Conservation (phyloP, 495 filamentous ascomycete species). For the Hypomontagnella submonticulosa region DNA sequence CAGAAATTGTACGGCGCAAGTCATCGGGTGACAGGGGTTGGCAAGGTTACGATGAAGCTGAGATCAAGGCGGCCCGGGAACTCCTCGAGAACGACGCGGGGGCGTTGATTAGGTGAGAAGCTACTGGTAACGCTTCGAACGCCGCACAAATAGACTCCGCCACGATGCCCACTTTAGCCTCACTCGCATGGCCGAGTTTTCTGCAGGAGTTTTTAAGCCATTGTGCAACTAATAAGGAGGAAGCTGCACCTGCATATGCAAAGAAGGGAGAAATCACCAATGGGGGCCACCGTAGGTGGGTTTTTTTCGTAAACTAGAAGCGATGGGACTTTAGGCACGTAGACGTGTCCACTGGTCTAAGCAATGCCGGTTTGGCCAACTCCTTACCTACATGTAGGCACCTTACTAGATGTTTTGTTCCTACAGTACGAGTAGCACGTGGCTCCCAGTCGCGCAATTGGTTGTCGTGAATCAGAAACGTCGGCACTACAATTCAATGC, state of each 20-base stretch:
- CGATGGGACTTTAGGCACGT: constrained; percentile 48
- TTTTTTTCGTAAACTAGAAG: constrained; percentile 38
- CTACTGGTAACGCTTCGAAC: constrained; percentile 10
- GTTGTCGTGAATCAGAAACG: constrained; percentile 30
- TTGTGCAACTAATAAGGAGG: constrained; percentile 28
- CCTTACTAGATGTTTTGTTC: constrained; percentile 25
- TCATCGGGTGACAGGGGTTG: constrained; percentile 70
- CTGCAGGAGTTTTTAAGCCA: constrained; percentile 30
- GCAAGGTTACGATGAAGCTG: constrained; percentile 76
- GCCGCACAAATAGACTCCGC: constrained; percentile 17
- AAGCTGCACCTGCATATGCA: constrained; percentile 32
- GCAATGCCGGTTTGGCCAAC: constrained; percentile 38
- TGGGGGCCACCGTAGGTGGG: constrained; percentile 32
- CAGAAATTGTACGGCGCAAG: constrained; percentile 75
- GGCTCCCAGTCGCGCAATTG: constrained; percentile 42
- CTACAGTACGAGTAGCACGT: constrained; percentile 47
- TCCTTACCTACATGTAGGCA: not conserved
- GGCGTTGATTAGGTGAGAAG: constrained; percentile 48
- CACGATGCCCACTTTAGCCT: constrained; percentile 23
- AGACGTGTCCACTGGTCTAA: constrained; percentile 40
- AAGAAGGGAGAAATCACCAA: constrained; percentile 28
- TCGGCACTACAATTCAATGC: constrained; percentile 31
- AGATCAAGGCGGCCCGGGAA: constrained; percentile 80
- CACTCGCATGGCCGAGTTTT: constrained; percentile 24
- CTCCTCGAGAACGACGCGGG: constrained; percentile 65